Evolutionary conservation across 306 rosid species (phyloP).

Genomic region (Medicago arabica): DNA sequence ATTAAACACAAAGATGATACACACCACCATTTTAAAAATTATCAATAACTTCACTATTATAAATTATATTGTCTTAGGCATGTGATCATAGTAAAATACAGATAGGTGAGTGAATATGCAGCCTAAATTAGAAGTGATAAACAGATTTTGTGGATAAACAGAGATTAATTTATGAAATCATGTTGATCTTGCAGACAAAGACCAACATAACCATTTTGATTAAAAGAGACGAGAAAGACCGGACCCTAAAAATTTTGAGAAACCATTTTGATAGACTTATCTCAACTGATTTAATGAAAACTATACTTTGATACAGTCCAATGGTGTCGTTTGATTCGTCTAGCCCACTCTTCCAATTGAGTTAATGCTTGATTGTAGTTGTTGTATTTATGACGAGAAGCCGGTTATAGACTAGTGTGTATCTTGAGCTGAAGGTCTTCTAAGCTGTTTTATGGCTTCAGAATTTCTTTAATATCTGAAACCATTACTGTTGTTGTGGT

Average conservation of each 20-base stretch:
- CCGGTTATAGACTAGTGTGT: background rate
- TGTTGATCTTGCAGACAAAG: conserved; percentile 4
- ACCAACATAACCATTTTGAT: background rate
- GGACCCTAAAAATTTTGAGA: background rate
- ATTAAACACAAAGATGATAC: background rate
- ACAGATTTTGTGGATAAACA: background rate
- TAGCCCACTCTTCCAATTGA: background rate
- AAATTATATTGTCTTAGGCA: background rate
- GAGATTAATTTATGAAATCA: background rate
- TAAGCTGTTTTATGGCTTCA: conserved; percentile 4
- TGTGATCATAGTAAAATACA: background rate
- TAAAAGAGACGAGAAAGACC: conserved; percentile 1
- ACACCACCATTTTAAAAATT: background rate
- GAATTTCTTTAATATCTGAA: conserved; percentile 13
- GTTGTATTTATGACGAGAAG: background rate
- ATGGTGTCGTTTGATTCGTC: background rate
- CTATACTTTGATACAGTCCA: conserved; percentile 9
- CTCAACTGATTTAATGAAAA: background rate
- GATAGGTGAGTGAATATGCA: background rate
- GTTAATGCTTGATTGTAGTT: conserved; percentile 7
- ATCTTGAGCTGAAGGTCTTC: conserved; percentile 27
- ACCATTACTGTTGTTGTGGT: background rate
- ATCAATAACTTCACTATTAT: background rate
- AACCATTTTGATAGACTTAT: background rate
- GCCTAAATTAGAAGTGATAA: conserved; percentile 8